Base-by-base conservation (phyloP, 139 green algal species). In the Penium margaritaceum region DNA sequence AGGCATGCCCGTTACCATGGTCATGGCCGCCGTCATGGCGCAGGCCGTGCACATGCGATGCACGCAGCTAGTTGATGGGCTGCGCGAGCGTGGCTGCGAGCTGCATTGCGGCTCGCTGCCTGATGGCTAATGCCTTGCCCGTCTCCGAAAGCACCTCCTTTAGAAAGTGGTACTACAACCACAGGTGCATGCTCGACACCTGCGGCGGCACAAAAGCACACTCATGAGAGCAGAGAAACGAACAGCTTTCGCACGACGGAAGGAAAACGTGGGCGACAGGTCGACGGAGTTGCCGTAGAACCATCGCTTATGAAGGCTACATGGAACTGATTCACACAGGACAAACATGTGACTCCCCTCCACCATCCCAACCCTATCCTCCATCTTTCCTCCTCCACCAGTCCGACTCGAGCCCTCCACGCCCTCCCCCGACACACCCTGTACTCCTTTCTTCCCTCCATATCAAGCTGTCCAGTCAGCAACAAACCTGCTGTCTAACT, bases 171-270 rank as follows among this genome's bases (percentile, higher is more conserved):
- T 74, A 43, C 19, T 24, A 67, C 0, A 74, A 34, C 67, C 67
- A 74, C 30, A 67, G 29, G 24, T 74, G 71, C 30, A 74, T 34
- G 0, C 41, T 70, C 12, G 44, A 41, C 41, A 74, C 67, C 67
- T 74, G 67, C 9, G 4, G 5, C 5, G 36, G 24, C 7, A 35
- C n/a, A 12, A 65, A 33, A 14, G 17, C 21, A 66, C 29, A 3
- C 15, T 27, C 7, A 27, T 35, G 27, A 41, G 14, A 14, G 30
- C n/a, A 37, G 15, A 62, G 62, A 7, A 33, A 53, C 12, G n/a
- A n/a, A 6, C 35, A 27, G n/a, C n/a, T n/a, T n/a, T n/a, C n/a
- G 36, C 27, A 51, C 55, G n/a, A 54, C 9, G 9, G 12, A 6
- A 15, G 62, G 7, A 70, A 29, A 70, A 51, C 9, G 15, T 70